Conservation (phyloP, 2,329 filamentous ascomycete species). For the Sarocladium oryzae region DNA sequence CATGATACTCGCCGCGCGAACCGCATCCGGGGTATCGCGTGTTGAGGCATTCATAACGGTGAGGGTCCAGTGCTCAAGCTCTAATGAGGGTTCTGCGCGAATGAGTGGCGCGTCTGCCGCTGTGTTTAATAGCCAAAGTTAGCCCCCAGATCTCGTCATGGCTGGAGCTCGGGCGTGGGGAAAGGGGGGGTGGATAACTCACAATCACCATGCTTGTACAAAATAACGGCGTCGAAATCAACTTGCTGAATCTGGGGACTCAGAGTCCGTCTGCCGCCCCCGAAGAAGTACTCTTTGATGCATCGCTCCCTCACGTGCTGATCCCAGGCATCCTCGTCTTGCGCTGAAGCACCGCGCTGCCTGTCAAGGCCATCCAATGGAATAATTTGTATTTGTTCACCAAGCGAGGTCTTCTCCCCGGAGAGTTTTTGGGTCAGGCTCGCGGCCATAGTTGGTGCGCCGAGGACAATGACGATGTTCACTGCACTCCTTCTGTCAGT, state of each 20-base stretch:
- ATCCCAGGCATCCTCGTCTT: conserved; percentile 64
- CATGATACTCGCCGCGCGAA: conserved; percentile 78
- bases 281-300: conserved; percentile 93
- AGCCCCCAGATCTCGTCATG: not conserved
- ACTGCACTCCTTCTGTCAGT: conserved; percentile 46
- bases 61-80: conserved; percentile 74
- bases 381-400: conserved; percentile 68
- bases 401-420: conserved; percentile 45
- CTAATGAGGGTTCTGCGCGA: conserved; percentile 56
- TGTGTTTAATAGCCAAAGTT: not conserved
- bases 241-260: conserved; percentile 84
- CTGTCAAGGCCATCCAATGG: conserved; percentile 81
- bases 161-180: not conserved
- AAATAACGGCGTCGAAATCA: conserved; percentile 64
- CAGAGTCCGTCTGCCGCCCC: conserved; percentile 66
- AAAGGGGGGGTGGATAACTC: conserved; percentile 19
- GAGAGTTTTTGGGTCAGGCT: conserved; percentile 68
- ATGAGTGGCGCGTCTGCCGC: conserved; percentile 37
- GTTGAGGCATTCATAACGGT: conserved; percentile 75
- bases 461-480: conserved; percentile 75
- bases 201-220: conserved; percentile 66
- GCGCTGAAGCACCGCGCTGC: conserved; percentile 50
- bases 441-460: conserved; percentile 68
- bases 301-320: conserved; percentile 66
- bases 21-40: conserved; percentile 62